Conservation (phyloP, 768 basidiomycete species). For the Tephrocybe sp. region DNA sequence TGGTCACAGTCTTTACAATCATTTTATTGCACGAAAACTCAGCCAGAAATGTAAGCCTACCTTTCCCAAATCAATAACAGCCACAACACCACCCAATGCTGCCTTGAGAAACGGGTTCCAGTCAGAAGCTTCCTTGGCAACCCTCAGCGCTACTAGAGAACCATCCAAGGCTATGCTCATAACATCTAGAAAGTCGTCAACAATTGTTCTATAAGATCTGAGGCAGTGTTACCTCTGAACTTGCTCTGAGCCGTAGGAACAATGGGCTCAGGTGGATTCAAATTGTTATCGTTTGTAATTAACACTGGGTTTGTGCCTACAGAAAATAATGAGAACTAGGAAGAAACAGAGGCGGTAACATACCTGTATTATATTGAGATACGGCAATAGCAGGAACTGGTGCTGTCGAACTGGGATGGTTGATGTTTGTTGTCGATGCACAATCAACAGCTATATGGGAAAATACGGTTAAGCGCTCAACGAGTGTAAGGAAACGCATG, state of each 20-base stretch:
- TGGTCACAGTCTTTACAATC: no score
- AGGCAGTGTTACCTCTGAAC: neutral
- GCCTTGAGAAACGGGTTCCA: neutral
- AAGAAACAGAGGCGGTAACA: neutral
- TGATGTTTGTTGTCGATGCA: neutral
- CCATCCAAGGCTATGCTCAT: neutral
- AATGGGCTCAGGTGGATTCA: no score
- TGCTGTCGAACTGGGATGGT: neutral
- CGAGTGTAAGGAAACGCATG: neutral
- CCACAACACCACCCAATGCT: neutral
- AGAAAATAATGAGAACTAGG: neutral
- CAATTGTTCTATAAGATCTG: neutral
- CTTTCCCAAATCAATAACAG: neutral
- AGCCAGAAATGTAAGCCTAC: neutral
- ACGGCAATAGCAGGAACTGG: neutral
- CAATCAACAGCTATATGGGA: neutral
- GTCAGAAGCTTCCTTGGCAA: neutral
- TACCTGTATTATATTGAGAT: neutral
- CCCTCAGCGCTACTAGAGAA: neutral
- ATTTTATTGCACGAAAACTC: no score
- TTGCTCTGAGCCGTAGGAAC: neutral
- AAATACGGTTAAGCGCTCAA: neutral
- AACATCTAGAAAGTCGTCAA: neutral
- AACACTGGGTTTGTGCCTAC: neutral
- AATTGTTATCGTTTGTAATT: neutral